phyloP scores from a whole-genome alignment of 345 rosid genomes.

The Raphanus sativus region DNA sequence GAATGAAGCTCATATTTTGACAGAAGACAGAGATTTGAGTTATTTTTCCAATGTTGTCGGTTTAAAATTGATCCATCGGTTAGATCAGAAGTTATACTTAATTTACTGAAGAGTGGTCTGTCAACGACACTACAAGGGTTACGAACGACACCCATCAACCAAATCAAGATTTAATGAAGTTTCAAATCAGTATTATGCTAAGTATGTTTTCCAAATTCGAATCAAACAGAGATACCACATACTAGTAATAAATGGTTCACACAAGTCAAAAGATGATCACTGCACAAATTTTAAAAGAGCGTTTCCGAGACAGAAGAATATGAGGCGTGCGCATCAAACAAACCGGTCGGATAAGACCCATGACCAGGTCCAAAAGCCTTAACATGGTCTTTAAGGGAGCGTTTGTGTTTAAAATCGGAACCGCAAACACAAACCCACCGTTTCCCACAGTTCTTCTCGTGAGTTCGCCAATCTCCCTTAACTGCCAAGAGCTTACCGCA shows the following conservation, averaged over 20 bases:
- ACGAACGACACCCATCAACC: too few species aligned
- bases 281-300: slow-evolving; percentile 9
- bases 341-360: slow-evolving; percentile 46
- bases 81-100: too few species aligned
- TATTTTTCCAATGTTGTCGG: too few species aligned
- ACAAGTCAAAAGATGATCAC: not conserved
- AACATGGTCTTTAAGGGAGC: slow-evolving; percentile 66
- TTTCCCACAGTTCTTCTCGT: slow-evolving; percentile 89
- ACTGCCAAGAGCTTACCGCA: slow-evolving; percentile 82
- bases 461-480: slow-evolving; percentile 92
- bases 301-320: slow-evolving; percentile 26
- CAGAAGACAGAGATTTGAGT: too few species aligned
- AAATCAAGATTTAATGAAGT: too few species aligned
- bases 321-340: slow-evolving; percentile 28
- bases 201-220: not conserved
- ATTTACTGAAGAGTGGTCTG: too few species aligned
- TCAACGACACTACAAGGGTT: too few species aligned
- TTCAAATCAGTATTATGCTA: not conserved
- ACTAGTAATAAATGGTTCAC: not conserved
- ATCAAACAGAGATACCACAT: not conserved
- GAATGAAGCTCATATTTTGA: too few species aligned
- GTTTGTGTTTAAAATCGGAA: slow-evolving; percentile 48
- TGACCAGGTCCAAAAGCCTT: slow-evolving; percentile 76
- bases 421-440: slow-evolving; percentile 90
- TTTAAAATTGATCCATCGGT: too few species aligned